These are phyloP conservation scores for Neofusicoccum laricinum DNA, from an alignment of 2,329 filamentous ascomycete species.

Conservation along the genomic window DNA sequence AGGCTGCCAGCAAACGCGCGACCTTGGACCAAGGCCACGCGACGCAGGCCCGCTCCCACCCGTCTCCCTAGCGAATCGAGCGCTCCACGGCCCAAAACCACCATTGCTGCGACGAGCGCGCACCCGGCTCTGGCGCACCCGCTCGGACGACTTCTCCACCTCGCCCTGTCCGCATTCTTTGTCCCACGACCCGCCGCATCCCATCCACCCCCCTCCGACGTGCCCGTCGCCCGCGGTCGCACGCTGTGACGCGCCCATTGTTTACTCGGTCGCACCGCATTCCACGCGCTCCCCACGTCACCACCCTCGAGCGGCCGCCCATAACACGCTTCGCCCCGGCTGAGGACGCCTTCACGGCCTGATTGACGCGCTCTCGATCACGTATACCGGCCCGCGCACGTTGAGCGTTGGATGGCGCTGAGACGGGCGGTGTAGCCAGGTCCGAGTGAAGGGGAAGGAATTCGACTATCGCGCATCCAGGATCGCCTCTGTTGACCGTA, in stretches of 20 bases:
- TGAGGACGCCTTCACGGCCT: neutral
- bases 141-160: neutral
- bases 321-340: slow-evolving; percentile 5
- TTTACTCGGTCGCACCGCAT: slow-evolving; percentile 17
- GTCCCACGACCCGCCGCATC: neutral
- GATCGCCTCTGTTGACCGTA: slow-evolving; percentile 14
- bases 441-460: slow-evolving; percentile 15
- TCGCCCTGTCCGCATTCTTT: slow-evolving; percentile 14
- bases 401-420: slow-evolving; percentile 13
- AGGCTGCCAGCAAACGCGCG: slow-evolving; percentile 13
- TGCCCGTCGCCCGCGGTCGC: slow-evolving; percentile 6
- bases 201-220: neutral
- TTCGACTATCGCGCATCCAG: slow-evolving; percentile 14
- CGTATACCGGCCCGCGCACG: slow-evolving; percentile 9
- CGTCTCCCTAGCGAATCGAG: slow-evolving; percentile 7
- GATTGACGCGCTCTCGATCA: slow-evolving; percentile 9
- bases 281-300: slow-evolving; percentile 14
- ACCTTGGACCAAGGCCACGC: neutral
- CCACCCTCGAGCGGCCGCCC: slow-evolving; percentile 14
- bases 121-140: neutral
- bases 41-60: slow-evolving; percentile 5
- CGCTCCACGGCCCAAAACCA: neutral
- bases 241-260: slow-evolving; percentile 16
- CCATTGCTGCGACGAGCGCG: slow-evolving; percentile 5
- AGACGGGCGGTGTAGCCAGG: slow-evolving; percentile 17